Evolutionary conservation across 441 rosid species (phyloP).

Genomic region (Gossypium schwendimanii): DNA sequence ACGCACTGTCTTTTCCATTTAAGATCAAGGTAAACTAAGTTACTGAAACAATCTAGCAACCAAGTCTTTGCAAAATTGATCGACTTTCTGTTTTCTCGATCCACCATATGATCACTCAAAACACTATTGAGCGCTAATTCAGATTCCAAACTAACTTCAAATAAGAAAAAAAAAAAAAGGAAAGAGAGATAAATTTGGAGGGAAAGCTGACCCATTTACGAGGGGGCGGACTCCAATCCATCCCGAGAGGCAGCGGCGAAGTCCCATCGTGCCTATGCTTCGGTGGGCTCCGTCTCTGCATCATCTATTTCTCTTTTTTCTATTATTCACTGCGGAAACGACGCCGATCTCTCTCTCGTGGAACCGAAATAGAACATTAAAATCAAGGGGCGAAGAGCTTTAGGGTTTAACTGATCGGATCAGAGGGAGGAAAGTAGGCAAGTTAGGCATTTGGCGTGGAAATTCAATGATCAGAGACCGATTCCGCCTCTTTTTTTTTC

Average conservation of each 20-base stretch:
- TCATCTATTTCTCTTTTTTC: conserved; percentile 5
- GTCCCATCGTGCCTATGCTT: conserved; percentile 96
- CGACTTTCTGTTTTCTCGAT: not conserved
- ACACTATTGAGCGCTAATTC: not conserved
- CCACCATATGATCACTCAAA: not conserved
- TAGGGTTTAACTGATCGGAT: conserved; percentile 28
- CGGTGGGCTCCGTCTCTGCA: conserved; percentile 69
- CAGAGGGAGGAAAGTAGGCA: conserved; percentile 12
- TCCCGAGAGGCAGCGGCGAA: conserved; percentile 95
- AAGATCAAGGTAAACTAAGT: not conserved
- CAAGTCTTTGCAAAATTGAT: not conserved
- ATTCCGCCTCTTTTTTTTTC: not conserved
- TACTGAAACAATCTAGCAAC: not conserved
- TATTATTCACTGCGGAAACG: conserved; percentile 7
- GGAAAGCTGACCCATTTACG: conserved; percentile 71
- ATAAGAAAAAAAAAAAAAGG: not conserved
- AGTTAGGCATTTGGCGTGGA: not conserved
- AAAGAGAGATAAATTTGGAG: not conserved
- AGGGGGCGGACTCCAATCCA: conserved; percentile 99
- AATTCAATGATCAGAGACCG: not conserved
- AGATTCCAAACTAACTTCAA: not conserved
- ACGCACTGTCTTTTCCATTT: not conserved
- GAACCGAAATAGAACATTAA: not conserved
- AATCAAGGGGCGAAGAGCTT: conserved; percentile 5
- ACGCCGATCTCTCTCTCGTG: conserved; percentile 21